These are phyloP conservation scores for Uronychia setigera DNA, from an alignment of 73 alveolate genomes.

Conservation along the genomic window DNA sequence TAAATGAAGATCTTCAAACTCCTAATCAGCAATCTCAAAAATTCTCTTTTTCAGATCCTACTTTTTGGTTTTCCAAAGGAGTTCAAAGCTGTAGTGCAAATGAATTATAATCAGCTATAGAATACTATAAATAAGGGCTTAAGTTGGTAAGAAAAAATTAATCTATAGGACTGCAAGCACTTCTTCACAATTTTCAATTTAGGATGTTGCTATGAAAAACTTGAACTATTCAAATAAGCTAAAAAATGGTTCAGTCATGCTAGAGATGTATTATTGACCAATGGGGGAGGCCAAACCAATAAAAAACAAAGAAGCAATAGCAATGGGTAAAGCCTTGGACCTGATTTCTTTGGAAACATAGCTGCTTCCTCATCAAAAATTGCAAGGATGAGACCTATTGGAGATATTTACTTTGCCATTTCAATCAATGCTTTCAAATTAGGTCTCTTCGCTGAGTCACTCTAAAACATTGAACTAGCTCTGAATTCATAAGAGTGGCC, in stretches of 20 bases:
- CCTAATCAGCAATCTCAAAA: too few relatives aligned
- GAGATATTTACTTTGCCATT: conserved; percentile 45
- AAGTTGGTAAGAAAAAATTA: too few relatives aligned
- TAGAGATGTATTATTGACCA: too few relatives aligned
- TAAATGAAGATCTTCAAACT: too few relatives aligned
- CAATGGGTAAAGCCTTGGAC: too few relatives aligned
- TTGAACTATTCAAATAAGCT: conserved; percentile 1
- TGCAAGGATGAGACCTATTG: not conserved
- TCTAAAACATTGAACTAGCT: conserved; percentile 7
- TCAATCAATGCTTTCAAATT: conserved; percentile 49
- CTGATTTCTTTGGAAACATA: too few relatives aligned
- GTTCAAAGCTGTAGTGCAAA: conserved; percentile 28
- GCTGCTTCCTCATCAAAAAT: too few relatives aligned
- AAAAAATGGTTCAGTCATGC: conserved; percentile 9
- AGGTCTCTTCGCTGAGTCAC: conserved; percentile 5
- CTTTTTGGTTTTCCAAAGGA: conserved; percentile 63
- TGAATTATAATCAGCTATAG: conserved; percentile 53
- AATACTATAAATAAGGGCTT: conserved; percentile 47
- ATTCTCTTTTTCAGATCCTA: too few relatives aligned
- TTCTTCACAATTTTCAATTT: conserved; percentile 43
- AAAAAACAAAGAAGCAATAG: too few relatives aligned
- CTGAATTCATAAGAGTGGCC: too few relatives aligned
- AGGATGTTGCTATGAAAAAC: conserved; percentile 50
- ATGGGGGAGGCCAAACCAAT: too few relatives aligned
- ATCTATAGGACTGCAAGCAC: conserved; percentile 10